Evolutionary conservation across 2,329 filamentous ascomycete species (phyloP), one percentile per base, ranked within the genome.

Genomic region (Penicillium sp.): DNA sequence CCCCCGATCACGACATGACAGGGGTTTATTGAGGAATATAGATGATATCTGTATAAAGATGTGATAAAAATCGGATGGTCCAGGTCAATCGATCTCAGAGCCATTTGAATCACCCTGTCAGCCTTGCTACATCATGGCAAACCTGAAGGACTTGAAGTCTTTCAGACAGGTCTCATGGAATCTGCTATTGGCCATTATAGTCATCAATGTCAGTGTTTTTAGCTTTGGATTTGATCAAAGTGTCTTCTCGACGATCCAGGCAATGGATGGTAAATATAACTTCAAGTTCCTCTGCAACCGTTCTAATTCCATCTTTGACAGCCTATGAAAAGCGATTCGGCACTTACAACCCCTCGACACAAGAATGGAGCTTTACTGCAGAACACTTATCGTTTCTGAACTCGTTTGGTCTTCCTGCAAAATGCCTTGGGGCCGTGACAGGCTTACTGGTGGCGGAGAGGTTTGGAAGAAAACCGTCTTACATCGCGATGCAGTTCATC

Each of bases 401-500:
- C 40, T 52, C 55, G 1, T 47, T 57, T 27, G 38, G 47, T 4
- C 43, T 52, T 16, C 47, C 48, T 7, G 47, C 53, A 2, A 52
- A 55, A 39, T 34, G 29, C 13, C 21, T 46, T 3, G 49, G 42
- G 1, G 49, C 43, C 32, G 24, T 51, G 1, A 42, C 32, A 5
- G 42, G 47, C 7, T 22, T 41, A n/a, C 31, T 50, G 9, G n/a
- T 55, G 13, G 51, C 45, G 7, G 55, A 57, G 21, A 45, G 27
- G 5, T 48, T 57, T 8, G 55, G 52, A 18, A 45, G 52, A 34
- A 46, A 43, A 29, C 38, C 43, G 1, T 47, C 39, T 6, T 55
- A 48, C 21, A 38, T 57, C 6, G 42, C 29, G 2, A 57, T 57
- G 55, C 47, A 55, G n/a, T 48, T 51, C 36, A 22, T 57, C 5